Percentiles rank a stretch among this genome's conserved stretches.
Conservation (phyloP, 2,329 filamentous ascomycete species). For the Grosmannia huntii region DNA sequence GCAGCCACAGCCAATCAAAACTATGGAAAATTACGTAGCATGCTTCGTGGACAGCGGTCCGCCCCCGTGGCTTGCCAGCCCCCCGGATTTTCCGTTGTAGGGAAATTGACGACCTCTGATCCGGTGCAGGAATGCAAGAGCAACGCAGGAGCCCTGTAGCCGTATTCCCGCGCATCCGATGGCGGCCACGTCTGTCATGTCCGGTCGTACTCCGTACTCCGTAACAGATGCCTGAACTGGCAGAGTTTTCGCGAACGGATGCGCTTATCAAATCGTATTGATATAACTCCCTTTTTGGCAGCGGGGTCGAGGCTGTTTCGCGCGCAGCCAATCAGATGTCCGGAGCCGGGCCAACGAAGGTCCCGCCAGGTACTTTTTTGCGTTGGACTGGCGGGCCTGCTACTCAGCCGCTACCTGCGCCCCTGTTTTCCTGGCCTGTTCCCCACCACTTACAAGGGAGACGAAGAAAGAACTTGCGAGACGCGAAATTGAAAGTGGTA, state of each 20-base stretch:
- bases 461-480: background rate
- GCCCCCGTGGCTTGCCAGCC: background rate
- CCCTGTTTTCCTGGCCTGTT: background rate
- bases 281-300: slow-evolving; percentile 10
- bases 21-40: no score
- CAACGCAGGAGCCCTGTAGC: background rate
- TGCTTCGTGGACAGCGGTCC: background rate
- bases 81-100: no score
- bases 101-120: no score
- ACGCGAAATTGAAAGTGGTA: slow-evolving; percentile 11
- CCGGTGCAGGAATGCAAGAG: background rate
- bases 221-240: no score
- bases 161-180: no score
- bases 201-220: no score
- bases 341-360: background rate
- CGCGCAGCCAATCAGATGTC: slow-evolving; percentile 5
- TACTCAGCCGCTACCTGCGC: slow-evolving; percentile 6
- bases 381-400: background rate
- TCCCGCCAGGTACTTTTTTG: slow-evolving; percentile 4
- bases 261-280: background rate
- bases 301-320: slow-evolving; percentile 3
- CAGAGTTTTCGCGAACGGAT: background rate
- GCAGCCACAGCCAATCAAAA: no score
- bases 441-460: slow-evolving; percentile 4
- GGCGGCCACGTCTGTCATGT: background rate